Percentiles rank a stretch among this genome's conserved stretches.
phyloP scores from a whole-genome alignment of 768 basidiomycete species.

The Lactifluus rugatus region DNA sequence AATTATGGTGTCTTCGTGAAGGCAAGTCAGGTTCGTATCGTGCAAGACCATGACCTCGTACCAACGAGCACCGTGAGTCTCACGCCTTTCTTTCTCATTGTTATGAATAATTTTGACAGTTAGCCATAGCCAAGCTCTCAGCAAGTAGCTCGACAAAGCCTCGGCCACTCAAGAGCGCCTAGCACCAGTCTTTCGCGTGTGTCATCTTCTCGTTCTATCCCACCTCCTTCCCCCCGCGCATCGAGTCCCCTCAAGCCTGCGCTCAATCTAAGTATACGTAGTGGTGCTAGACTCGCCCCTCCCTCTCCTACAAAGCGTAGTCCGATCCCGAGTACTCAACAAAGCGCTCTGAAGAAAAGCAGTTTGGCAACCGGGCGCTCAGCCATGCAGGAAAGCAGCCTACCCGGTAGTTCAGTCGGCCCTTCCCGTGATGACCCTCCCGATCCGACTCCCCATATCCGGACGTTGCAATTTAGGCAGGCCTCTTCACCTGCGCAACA shows the following conservation, averaged over 20 bases:
- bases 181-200: conserved; percentile 13
- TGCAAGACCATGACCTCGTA: conserved; percentile 19
- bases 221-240: conserved; percentile 15
- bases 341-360: conserved; percentile 1
- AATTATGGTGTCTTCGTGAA: conserved; percentile 84
- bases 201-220: conserved; percentile 13
- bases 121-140: conserved; percentile 5
- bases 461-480: conserved; percentile 24
- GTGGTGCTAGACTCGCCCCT: conserved; percentile 17
- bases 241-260: conserved; percentile 8
- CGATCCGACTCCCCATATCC: conserved; percentile 19
- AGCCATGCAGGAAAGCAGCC: conserved; percentile 25
- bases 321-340: conserved; percentile 6
- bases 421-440: conserved; percentile 28
- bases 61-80: not conserved
- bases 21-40: conserved; percentile 67
- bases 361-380: conserved; percentile 35
- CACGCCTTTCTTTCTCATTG: not conserved
- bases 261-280: conserved; percentile 15
- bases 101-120: not conserved
- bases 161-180: conserved; percentile 12
- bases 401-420: conserved; percentile 24
- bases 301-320: conserved; percentile 53
- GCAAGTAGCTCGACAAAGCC: not conserved
- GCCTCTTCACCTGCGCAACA: conserved; percentile 29